These are phyloP conservation scores for Capronia americana DNA, from an alignment of 2,329 filamentous ascomycete species.

Conservation along the genomic window DNA sequence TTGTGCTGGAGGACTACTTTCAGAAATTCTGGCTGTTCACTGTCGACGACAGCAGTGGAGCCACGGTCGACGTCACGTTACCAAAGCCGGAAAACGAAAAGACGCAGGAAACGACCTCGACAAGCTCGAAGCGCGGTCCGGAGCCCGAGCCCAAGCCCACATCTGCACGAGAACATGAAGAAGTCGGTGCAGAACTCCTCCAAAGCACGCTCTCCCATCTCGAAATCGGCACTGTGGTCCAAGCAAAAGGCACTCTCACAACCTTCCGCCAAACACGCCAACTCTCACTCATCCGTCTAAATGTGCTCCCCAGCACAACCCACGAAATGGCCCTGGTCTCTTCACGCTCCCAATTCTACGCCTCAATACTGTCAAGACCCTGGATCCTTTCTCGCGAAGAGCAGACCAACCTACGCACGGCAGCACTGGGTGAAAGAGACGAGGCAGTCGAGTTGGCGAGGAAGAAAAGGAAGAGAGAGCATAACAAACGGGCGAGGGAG, in stretches of 20 bases:
- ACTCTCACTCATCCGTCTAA: slow-evolving; percentile 61
- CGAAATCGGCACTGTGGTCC: slow-evolving; percentile 60
- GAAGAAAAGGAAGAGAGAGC: slow-evolving; percentile 40
- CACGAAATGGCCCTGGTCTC: slow-evolving; percentile 62
- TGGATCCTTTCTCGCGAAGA: slow-evolving; percentile 59
- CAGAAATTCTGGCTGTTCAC: slow-evolving; percentile 53
- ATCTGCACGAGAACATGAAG: slow-evolving; percentile 4
- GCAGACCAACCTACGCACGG: slow-evolving; percentile 50
- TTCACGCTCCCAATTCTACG: slow-evolving; percentile 57
- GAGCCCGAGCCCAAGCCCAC: slow-evolving; percentile 40
- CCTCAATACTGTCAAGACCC: slow-evolving; percentile 57
- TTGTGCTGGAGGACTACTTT: slow-evolving; percentile 57
- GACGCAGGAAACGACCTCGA: background rate
- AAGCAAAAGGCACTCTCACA: slow-evolving; percentile 63
- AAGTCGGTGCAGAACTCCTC: slow-evolving; percentile 19
- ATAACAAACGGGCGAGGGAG: slow-evolving; percentile 50
- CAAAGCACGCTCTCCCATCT: slow-evolving; percentile 47
- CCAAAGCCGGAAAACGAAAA: slow-evolving; percentile 44
- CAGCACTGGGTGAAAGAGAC: slow-evolving; percentile 50
- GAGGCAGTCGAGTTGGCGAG: slow-evolving; percentile 46
- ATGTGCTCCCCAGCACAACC: slow-evolving; percentile 57
- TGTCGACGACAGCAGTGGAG: slow-evolving; percentile 67
- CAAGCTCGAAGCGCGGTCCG: background rate
- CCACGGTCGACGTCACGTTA: slow-evolving; percentile 62
- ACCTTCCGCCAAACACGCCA: slow-evolving; percentile 60